Conservation (phyloP, 2,329 filamentous ascomycete species). For the Fusarium sarcochroum region DNA sequence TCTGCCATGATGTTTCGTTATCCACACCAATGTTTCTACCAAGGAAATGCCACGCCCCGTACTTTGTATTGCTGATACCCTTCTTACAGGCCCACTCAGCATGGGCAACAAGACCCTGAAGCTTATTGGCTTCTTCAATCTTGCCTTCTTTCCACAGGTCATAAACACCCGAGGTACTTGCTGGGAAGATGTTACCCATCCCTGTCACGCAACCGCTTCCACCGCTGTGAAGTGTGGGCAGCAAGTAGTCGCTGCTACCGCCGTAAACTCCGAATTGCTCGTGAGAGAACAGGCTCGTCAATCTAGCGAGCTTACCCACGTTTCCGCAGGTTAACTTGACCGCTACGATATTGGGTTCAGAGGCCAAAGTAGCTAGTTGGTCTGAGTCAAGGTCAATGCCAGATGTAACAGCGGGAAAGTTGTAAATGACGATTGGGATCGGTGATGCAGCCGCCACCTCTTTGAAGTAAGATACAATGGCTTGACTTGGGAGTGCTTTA, state of each 20-base stretch:
- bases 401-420: constrained; percentile 75
- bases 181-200: constrained; percentile 63
- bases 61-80: constrained; percentile 62
- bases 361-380: constrained; percentile 68
- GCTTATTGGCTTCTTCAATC: constrained; percentile 54
- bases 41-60: constrained; percentile 59
- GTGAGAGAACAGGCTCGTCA: constrained; percentile 58
- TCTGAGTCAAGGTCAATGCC: constrained; percentile 76
- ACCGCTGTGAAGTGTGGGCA: constrained; percentile 57
- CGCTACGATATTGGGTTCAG: constrained; percentile 76
- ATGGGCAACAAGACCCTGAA: constrained; percentile 61
- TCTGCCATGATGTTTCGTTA: constrained; percentile 54
- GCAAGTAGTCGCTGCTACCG: constrained; percentile 60
- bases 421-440: constrained; percentile 78
- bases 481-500: constrained; percentile 63
- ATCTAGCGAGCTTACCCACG: constrained; percentile 76
- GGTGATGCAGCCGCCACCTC: constrained; percentile 73
- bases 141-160: constrained; percentile 57
- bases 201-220: constrained; percentile 61
- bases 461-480: constrained; percentile 75
- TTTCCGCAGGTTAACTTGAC: constrained; percentile 79
- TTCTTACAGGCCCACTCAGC: constrained; percentile 67
- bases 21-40: constrained; percentile 57
- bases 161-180: constrained; percentile 57
- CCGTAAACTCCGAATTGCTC: constrained; percentile 60